Evolutionary conservation across 2,329 filamentous ascomycete species (phyloP).

Genomic region (Byssoonygena ceratinophila): DNA sequence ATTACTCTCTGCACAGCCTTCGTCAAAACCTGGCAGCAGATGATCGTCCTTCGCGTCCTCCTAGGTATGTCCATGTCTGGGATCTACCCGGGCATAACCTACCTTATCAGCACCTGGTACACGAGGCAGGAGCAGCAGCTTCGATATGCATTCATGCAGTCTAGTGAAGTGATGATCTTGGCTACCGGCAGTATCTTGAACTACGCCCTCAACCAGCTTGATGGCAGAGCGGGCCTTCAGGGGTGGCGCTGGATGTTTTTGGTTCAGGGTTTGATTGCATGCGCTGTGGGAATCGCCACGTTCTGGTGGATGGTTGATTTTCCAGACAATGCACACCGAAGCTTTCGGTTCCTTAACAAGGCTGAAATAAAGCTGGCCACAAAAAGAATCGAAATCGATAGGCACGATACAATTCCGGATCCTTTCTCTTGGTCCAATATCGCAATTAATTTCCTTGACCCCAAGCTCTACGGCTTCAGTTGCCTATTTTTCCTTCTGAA

Average conservation of each 20-base stretch:
- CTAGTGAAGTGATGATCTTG: conserved; percentile 53
- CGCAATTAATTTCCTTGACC: conserved; percentile 47
- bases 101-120: conserved; percentile 49
- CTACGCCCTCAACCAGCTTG: conserved; percentile 54
- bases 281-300: conserved; percentile 48
- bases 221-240: conserved; percentile 46
- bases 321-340: conserved; percentile 49
- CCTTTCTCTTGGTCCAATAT: conserved; percentile 48
- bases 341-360: conserved; percentile 48
- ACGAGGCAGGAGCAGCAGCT: conserved; percentile 55
- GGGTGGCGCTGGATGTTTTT: conserved; percentile 63
- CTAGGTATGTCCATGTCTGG: conserved; percentile 52
- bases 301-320: conserved; percentile 65
- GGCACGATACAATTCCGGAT: conserved; percentile 49
- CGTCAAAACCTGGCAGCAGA: conserved; percentile 55
- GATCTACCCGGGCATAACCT: conserved; percentile 37
- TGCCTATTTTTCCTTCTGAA: conserved; percentile 57
- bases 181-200: conserved; percentile 59
- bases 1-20: conserved; percentile 61
- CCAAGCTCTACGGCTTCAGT: conserved; percentile 55
- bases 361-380: conserved; percentile 49
- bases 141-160: conserved; percentile 55
- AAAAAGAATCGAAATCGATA: conserved; percentile 49
- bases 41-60: conserved; percentile 57
- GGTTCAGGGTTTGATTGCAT: conserved; percentile 53